Percentiles rank a stretch among this genome's conserved stretches.
These are phyloP conservation scores for Dactylellina haptotyla DNA, from an alignment of 2,329 filamentous ascomycete species.

Conservation along the genomic window DNA sequence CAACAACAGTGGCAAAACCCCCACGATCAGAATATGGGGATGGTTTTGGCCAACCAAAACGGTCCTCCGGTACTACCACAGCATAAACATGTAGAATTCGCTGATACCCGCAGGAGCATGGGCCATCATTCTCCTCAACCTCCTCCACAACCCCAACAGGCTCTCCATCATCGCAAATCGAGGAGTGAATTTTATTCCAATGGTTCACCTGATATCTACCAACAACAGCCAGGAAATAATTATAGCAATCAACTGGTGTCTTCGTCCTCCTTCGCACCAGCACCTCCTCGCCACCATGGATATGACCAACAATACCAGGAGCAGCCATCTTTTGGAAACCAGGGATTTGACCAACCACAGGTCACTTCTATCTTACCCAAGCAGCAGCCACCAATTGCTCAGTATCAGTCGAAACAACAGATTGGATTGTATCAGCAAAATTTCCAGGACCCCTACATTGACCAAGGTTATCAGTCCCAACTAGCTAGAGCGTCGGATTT, in stretches of 20 bases:
- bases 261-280: conserved; percentile 24
- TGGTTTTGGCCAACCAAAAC: conserved; percentile 38
- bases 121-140: conserved; percentile 18
- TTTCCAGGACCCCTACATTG: conserved; percentile 37
- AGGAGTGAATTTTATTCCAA: conserved; percentile 45
- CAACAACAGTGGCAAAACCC: conserved; percentile 24
- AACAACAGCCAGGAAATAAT: conserved; percentile 1
- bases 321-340: conserved; percentile 12
- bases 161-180: conserved; percentile 43
- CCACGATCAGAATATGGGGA: conserved; percentile 1
- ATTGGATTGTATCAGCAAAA: conserved; percentile 21
- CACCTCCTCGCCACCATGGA: conserved; percentile 31
- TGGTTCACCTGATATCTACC: conserved; percentile 27
- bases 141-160: conserved; percentile 25
- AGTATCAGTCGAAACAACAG: conserved; percentile 9
- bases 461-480: conserved; percentile 42
- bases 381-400: conserved; percentile 16
- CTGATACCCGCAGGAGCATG: conserved; percentile 29
- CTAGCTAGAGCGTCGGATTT: conserved; percentile 36
- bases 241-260: conserved; percentile 41
- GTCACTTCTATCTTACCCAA: conserved; percentile 6
- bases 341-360: conserved; percentile 33
- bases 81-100: conserved; percentile 48
- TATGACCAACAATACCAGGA: conserved; percentile 46
- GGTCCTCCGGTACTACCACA: conserved; percentile 37